Conservation (phyloP, 257 asterid genomes). For the Nemophila menziesii region DNA sequence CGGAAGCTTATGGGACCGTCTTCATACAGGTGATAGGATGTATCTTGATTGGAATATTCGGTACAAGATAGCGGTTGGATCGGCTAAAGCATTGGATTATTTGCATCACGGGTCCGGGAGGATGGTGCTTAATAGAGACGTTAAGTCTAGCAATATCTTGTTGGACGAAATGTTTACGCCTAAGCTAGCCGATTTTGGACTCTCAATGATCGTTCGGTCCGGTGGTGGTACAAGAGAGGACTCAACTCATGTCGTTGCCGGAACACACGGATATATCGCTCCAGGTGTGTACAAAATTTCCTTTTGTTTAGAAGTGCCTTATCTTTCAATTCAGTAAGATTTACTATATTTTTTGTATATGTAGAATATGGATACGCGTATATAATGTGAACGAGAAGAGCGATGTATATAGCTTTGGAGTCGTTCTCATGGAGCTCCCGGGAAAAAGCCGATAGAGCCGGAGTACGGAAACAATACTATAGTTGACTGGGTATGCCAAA, state of each 20-base stretch:
- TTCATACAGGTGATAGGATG: slow-evolving; percentile 1
- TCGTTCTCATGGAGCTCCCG: slow-evolving; percentile 86
- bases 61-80: background rate
- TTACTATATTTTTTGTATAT: background rate
- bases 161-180: background rate
- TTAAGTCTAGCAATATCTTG: slow-evolving; percentile 4
- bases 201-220: background rate
- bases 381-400: slow-evolving; percentile 76
- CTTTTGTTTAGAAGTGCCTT: too few relatives aligned
- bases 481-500: slow-evolving; percentile 68
- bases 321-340: background rate
- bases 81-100: slow-evolving; percentile 2
- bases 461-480: slow-evolving; percentile 65
- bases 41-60: background rate
- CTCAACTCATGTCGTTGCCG: slow-evolving; percentile 1
- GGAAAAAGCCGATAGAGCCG: slow-evolving; percentile 75
- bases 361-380: slow-evolving; percentile 74
- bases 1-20: slow-evolving; percentile 11
- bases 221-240: background rate
- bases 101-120: slow-evolving; percentile 2
- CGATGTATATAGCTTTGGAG: slow-evolving; percentile 86
- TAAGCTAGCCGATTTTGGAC: slow-evolving; percentile 2
- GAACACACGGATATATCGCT: slow-evolving; percentile 5
- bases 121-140: background rate
- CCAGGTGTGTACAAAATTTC: background rate